Evolutionary conservation across 306 rosid genomes (phyloP), one percentile per base, ranked within the genome.

Genomic region (Cucumis sativus): DNA sequence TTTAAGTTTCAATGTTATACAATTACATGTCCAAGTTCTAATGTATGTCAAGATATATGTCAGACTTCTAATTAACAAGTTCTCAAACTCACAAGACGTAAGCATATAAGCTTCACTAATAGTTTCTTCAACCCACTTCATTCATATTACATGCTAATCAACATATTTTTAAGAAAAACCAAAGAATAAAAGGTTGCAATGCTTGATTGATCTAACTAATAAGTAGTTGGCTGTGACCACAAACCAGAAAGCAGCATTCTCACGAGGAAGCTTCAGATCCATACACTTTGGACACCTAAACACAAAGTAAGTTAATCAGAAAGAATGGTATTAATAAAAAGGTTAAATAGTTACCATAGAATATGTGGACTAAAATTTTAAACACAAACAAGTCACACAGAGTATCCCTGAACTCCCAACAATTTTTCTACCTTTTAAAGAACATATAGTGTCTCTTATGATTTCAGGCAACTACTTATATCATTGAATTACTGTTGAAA

Each of bases 261-360:
- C 93, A 2, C 97, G 96, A 43, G 97, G 92, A 82, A 95, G 96
- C 91, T 89, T 95, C 85, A 95, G 83, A 55, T 92, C 91, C 80
- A 92, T 68, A 77, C 99, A 95, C 85, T 95, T 95, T 9, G 99
- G 97, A 81, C 99, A 95, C 88, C 97, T 95, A 80, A 11, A 76
- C 47, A 30, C n/a, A 15, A 14, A 21, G 61, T 43, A 18, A 15
- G 47, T 37, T 15, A 13, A 56, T 10, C 18, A 60, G n/a, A 14
- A 0, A 39, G 4, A 23, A 52, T 12, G 8, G 49, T 18, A 40
- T 20, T 18, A 56, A 2, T 75, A 37, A 57, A 20, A 58, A 47
- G 62, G 39, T 12, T 35, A n/a, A 17, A 40, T 8, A 37, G 37
- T 39, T 57, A 21, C 20, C 55, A 58, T 20, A 21, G 39, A 14